Base-by-base conservation (phyloP, 164 flowering plant species). In the Vitis cinerea region DNA sequence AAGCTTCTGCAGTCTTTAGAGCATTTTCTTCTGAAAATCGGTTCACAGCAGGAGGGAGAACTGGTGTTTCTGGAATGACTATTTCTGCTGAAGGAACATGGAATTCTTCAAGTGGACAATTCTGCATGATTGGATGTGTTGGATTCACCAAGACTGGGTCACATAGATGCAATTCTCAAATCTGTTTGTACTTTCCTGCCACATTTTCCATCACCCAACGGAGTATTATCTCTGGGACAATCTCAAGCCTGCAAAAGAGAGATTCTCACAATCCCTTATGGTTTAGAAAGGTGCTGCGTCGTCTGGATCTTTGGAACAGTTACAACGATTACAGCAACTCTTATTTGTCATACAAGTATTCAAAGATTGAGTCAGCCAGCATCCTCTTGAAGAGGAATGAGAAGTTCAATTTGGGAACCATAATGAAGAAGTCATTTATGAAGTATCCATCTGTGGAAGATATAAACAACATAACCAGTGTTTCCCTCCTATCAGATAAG, bases 61-160 rank as follows among this genome's bases (percentile, higher is more conserved):
- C 67, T 10, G 73, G 73, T n/a, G 0, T 71, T 44, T 64, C 68
- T 10, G 48, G 44, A 10, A 16, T 30, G 55, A 71, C 62, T 8
- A 9, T 64, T 3, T 47, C 74, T 23, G 74, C 48, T 13, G 68
- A 63, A 27, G 74, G 74, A 47, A 53, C 47, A 9, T 71, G 74
- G 74, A 23, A 71, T 56, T 14, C 15, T 53, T 29, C 44, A 37
- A 37, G 44, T 37, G 44, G 44, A 37, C 44, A 37, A 37, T 37
- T 37, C 44, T 37, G 44, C 44, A 37, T 37, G 44, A 0, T 37
- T 37, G 44, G 44, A 3, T 37, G 44, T 37, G 44, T 37, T 37
- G 44, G 44, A 37, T 2, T 37, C 44, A 37, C 44, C 44, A 1
- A 59, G 2, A 14, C n/a, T 16, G 61, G 58, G 16, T 10, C 51